Conservation (phyloP, 164 flowering plant species). For the Vitis cinerea region DNA sequence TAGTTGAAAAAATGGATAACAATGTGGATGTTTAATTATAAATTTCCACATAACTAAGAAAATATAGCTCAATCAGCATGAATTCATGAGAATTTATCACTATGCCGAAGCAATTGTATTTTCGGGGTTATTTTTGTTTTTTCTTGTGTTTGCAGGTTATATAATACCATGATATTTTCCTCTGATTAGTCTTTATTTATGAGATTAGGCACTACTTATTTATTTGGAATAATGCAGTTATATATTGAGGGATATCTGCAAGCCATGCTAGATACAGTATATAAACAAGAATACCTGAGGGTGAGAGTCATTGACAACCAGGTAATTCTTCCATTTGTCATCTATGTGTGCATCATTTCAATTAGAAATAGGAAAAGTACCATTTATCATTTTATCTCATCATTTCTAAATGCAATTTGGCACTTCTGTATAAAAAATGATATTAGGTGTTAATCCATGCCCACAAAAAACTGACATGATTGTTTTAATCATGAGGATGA, state of each 20-base stretch:
- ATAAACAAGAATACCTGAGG: constrained; percentile 89
- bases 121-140: not conserved
- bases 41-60: not conserved
- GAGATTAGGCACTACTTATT: not conserved
- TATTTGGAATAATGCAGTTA: constrained; percentile 53
- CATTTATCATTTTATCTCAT: too few species aligned
- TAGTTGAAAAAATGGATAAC: too few species aligned
- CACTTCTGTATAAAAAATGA: not conserved
- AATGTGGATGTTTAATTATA: too few species aligned
- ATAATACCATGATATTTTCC: not conserved
- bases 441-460: not conserved
- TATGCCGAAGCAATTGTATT: not conserved
- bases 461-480: too few species aligned
- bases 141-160: not conserved
- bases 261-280: constrained; percentile 88
- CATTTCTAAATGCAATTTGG: not conserved
- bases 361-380: too few species aligned
- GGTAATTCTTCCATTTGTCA: constrained; percentile 35
- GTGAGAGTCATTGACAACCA: constrained; percentile 84
- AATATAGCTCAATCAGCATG: not conserved
- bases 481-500: too few species aligned
- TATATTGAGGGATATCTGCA: constrained; percentile 95
- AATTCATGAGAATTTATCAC: not conserved
- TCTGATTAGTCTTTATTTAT: not conserved
- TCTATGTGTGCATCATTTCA: not conserved